These are phyloP conservation scores for Nicotiana attenuata DNA, from an alignment of 257 asterid species.

Conservation along the genomic window DNA sequence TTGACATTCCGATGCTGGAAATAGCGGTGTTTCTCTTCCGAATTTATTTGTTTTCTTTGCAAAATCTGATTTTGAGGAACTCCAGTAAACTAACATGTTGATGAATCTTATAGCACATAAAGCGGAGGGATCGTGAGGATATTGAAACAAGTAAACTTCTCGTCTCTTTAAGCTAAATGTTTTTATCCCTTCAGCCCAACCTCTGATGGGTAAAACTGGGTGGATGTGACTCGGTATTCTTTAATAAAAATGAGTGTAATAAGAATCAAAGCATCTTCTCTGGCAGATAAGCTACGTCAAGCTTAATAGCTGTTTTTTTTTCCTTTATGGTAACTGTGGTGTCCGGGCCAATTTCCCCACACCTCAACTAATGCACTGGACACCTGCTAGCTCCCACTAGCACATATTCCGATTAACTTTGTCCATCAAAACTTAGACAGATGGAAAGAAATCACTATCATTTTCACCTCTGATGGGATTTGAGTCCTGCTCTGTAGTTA, in stretches of 20 bases:
- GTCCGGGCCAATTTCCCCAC: background rate
- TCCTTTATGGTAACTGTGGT: background rate
- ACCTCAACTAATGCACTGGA: background rate
- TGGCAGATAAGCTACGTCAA: background rate
- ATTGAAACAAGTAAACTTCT: background rate
- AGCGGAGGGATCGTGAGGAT: background rate
- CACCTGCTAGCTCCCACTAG: background rate
- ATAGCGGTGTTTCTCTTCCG: background rate
- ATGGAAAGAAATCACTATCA: background rate
- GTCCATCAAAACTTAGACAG: background rate
- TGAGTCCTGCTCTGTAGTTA: background rate
- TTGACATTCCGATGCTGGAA: background rate
- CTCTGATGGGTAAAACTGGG: background rate
- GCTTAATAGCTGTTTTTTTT: background rate
- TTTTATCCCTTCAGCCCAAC: background rate
- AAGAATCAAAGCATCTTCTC: background rate
- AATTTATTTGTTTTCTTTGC: background rate
- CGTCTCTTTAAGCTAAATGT: background rate
- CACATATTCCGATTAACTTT: background rate
- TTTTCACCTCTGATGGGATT: background rate
- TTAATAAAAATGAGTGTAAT: background rate
- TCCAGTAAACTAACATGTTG: slow-evolving; percentile 2
- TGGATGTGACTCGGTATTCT: background rate
- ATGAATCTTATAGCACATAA: slow-evolving; percentile 1
- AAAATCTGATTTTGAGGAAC: background rate